A percentile compares a stretch with the other conserved stretches of the same genome.
Evolutionary conservation across 2,329 filamentous ascomycete genomes (phyloP).

Genomic region (Alternaria ethzedia): DNA sequence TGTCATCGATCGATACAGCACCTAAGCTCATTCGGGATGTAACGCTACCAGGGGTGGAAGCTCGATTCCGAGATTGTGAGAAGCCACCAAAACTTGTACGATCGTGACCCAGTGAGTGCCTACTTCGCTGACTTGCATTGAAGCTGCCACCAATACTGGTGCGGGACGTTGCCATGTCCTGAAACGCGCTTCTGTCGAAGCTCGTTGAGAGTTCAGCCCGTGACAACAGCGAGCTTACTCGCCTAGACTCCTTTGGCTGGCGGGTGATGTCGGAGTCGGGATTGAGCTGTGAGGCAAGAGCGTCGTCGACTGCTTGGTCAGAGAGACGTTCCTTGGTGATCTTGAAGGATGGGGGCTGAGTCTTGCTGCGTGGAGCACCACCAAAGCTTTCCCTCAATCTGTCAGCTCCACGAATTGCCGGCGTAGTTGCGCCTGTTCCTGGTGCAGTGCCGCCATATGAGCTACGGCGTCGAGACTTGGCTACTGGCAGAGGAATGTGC

Average conservation of each 20-base stretch:
- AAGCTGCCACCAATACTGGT: slow-evolving; percentile 49
- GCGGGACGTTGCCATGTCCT: slow-evolving; percentile 66
- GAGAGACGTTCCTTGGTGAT: slow-evolving; percentile 42
- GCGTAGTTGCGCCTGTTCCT: slow-evolving; percentile 76
- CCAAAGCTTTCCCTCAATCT: slow-evolving; percentile 80
- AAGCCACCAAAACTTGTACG: slow-evolving; percentile 65
- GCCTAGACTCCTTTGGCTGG: slow-evolving; percentile 68
- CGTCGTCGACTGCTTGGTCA: slow-evolving; percentile 53
- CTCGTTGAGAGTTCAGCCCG: slow-evolving; percentile 85
- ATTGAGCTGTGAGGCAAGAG: slow-evolving; percentile 57
- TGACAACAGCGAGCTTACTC: slow-evolving; percentile 90
- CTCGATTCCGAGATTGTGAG: slow-evolving; percentile 55
- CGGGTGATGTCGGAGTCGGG: slow-evolving; percentile 57
- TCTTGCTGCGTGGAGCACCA: slow-evolving; percentile 54
- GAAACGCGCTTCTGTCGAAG: slow-evolving; percentile 80
- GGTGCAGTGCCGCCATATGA: slow-evolving; percentile 64
- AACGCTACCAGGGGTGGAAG: slow-evolving; percentile 61
- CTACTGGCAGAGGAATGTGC: slow-evolving; percentile 45
- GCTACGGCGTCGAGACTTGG: slow-evolving; percentile 66
- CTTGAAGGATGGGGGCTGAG: slow-evolving; percentile 49
- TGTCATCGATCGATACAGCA: slow-evolving; percentile 46
- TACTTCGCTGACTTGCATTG: slow-evolving; percentile 63
- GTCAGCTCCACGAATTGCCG: slow-evolving; percentile 66
- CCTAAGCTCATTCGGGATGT: slow-evolving; percentile 48
- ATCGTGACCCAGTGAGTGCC: slow-evolving; percentile 75